phyloP scores from a whole-genome alignment of 1,284 basidiomycete genomes.

The Sporisorium reilianum region DNA sequence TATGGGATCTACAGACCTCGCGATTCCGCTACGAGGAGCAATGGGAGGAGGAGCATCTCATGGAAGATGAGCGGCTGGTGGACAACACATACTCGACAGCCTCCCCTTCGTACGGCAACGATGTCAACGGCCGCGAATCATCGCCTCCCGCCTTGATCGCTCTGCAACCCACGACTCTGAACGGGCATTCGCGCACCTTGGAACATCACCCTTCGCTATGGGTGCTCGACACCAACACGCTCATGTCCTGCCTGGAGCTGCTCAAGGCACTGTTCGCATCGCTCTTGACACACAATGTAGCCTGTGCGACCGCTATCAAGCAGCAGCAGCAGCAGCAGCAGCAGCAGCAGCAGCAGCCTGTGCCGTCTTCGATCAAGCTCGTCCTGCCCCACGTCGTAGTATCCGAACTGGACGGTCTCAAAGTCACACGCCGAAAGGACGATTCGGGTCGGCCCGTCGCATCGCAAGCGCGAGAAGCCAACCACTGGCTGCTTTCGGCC shows the following conservation, averaged over 20 bases:
- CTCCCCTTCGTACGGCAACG: neutral
- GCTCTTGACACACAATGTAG: slow-evolving; percentile 39
- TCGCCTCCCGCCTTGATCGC: slow-evolving; percentile 14
- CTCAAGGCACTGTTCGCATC: slow-evolving; percentile 50
- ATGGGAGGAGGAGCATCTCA: slow-evolving; percentile 54
- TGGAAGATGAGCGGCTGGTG: slow-evolving; percentile 38
- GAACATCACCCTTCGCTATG: slow-evolving; percentile 32
- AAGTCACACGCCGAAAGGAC: slow-evolving; percentile 31
- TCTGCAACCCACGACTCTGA: slow-evolving; percentile 14
- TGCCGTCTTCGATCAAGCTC: slow-evolving; percentile 41
- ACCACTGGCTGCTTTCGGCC: slow-evolving; percentile 47
- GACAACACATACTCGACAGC: slow-evolving; percentile 3
- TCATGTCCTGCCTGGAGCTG: slow-evolving; percentile 44
- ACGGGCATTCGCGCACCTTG: neutral
- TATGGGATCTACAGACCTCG: slow-evolving; percentile 18
- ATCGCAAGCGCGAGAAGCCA: slow-evolving; percentile 43
- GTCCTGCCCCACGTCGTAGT: slow-evolving; percentile 46
- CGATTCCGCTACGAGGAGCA: slow-evolving; percentile 42
- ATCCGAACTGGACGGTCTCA: slow-evolving; percentile 48
- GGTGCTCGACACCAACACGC: slow-evolving; percentile 53
- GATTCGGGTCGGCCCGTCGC: slow-evolving; percentile 32
- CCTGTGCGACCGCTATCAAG: slow-evolving; percentile 6
- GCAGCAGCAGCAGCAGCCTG: neutral
- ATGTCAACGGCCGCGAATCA: slow-evolving; percentile 7
- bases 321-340: slow-evolving; percentile 11